Evolutionary conservation across 345 rosid species (phyloP).

Genomic region (Aquilaria malaccensis): DNA sequence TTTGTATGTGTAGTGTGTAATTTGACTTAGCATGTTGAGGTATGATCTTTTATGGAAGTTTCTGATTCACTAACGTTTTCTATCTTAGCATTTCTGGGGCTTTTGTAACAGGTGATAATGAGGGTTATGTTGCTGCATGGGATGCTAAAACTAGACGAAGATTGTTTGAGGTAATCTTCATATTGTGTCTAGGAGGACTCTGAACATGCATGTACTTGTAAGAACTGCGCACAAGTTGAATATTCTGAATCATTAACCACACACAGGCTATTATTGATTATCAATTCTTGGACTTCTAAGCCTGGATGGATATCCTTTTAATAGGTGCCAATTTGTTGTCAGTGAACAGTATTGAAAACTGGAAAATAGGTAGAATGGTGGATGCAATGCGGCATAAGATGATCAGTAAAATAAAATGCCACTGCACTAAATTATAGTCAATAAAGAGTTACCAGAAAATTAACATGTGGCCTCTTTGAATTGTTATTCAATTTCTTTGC

Average conservation of each 20-base stretch:
- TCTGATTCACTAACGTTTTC: conserved; percentile 10
- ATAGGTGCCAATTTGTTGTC: too few species aligned
- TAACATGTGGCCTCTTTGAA: background rate
- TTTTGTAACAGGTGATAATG: conserved; percentile 73
- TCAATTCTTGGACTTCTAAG: too few species aligned
- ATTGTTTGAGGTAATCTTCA: conserved; percentile 48
- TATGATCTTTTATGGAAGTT: conserved; percentile 4
- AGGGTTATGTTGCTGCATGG: conserved; percentile 67
- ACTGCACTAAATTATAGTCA: background rate
- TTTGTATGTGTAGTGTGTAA: conserved; percentile 28
- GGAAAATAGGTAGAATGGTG: background rate
- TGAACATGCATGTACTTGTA: background rate
- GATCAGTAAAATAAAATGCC: background rate
- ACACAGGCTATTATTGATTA: too few species aligned
- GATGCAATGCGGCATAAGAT: background rate
- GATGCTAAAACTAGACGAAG: conserved; percentile 59
- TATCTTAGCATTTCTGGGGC: conserved; percentile 39
- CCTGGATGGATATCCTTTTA: too few species aligned
- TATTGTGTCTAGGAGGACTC: background rate
- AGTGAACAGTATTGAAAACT: too few species aligned
- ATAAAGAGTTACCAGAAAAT: background rate
- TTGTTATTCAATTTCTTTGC: too few species aligned
- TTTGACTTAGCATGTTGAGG: conserved; percentile 8
- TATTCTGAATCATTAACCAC: too few species aligned
- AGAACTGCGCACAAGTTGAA: too few species aligned